phyloP scores from a whole-genome alignment of 805 yeast species.

The Saccharomycopsis schoenii region DNA sequence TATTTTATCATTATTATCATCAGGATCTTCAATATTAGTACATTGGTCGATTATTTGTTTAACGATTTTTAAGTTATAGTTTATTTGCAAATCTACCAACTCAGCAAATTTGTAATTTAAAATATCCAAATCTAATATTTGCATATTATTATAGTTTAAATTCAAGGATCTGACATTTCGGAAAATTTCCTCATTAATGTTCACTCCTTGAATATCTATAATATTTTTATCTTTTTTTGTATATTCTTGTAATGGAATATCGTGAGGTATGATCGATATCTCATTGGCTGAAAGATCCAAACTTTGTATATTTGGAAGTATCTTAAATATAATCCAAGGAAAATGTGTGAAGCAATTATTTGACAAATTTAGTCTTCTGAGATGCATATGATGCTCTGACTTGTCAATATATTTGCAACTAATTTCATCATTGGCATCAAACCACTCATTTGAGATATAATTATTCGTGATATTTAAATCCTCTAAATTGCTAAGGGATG shows the following conservation, averaged over 20 bases:
- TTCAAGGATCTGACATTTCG: slow-evolving; percentile 30
- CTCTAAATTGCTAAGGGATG: slow-evolving; percentile 1
- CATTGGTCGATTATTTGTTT: slow-evolving; percentile 11
- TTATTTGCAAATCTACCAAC: slow-evolving; percentile 38
- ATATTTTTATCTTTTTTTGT: not conserved
- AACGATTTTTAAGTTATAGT: slow-evolving; percentile 33
- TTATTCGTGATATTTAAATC: slow-evolving; percentile 11
- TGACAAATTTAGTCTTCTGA: slow-evolving; percentile 31
- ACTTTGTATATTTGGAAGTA: slow-evolving; percentile 14
- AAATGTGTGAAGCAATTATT: slow-evolving; percentile 30
- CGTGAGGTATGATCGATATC: slow-evolving; percentile 18
- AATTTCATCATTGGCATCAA: not conserved
- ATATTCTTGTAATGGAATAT: not conserved
- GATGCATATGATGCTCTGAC: not conserved
- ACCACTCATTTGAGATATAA: slow-evolving; percentile 7
- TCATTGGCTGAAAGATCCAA: slow-evolving; percentile 32
- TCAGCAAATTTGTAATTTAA: slow-evolving; percentile 31
- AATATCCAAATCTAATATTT: slow-evolving; percentile 35
- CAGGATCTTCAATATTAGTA: slow-evolving; percentile 20
- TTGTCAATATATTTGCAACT: not conserved
- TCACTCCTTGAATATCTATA: not conserved
- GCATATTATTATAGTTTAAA: slow-evolving; percentile 40
- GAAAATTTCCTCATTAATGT: slow-evolving; percentile 4
- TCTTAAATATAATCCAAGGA: slow-evolving; percentile 21
- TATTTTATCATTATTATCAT: not conserved